Evolutionary conservation across 768 basidiomycete genomes (phyloP), one percentile per base, ranked within the genome.

Genomic region (Phlegmacium glaucopus): DNA sequence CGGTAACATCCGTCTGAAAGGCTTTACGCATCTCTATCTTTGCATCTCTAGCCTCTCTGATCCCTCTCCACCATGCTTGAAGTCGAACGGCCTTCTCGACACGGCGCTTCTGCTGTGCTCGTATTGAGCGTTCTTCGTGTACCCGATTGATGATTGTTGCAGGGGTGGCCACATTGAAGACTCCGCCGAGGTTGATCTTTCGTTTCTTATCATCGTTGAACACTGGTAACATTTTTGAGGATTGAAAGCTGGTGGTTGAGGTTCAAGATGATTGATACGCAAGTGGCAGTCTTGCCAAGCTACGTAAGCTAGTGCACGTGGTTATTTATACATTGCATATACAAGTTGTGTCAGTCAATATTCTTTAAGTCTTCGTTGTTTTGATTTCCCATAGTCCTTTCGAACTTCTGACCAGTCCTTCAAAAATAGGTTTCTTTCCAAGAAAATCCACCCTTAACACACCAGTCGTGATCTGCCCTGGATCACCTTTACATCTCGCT

Each of bases 131-230:
- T 44, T 76, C 75, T 15, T 75, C 74, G 54, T 79, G 83, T 15
- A 83, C 88, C 44, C 77, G 72, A 55, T 78, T 74, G 40, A 90
- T 68, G 58, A 92, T 76, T 29, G 76, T 67, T 11, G 32, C 10
- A n/a, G 32, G 32, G 32, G 32, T 34, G 32, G 32, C 32, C 3
- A 57, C 2, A 72, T 74, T 15, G 75, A 72, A 75, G 1, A 77
- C 63, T 2, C 90, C 90, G 12, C 90, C 90, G 15, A 91, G 76
- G 61, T 91, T 90, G 54, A 91, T 91, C 55, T 77, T 74, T 37
- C 83, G 77, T 46, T 80, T 73, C 37, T 69, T 66, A 43, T 83
- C 76, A 56, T 74, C 70, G 30, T 72, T 75, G 54, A 82, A 80
- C 38, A 80, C 41, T 12, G 75, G 72, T 30, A 63, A 41, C 64